Evolutionary conservation across 2,329 filamentous ascomycete species (phyloP), one percentile per base, ranked within the genome.

Genomic region (Saccharata proteae): DNA sequence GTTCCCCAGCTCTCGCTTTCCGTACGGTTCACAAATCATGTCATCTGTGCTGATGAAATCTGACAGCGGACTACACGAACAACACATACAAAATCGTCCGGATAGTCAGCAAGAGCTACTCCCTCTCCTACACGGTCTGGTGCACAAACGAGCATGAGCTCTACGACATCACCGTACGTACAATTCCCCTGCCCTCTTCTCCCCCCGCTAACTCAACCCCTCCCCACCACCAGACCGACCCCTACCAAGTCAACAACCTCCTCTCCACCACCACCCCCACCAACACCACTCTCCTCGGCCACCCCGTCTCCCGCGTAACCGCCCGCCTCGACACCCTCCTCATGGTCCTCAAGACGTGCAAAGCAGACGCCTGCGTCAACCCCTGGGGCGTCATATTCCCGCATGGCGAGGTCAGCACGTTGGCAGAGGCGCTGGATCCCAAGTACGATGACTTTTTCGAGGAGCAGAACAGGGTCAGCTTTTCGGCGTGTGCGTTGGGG

Each of bases 121-220:
- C 67, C 42, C 47, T 80, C 4, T 71, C 74, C 38, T 81, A 81
- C 43, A 66, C 72, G 0, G 71, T 79, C 0, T 81, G 76, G 75
- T 81, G 77, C 44, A 77, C 56, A 10, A 72, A 73, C 30, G 74
- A 79, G 43, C 68, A 71, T 34, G 75, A 81, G 47, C 61, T 78
- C 2, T 81, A 80, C 45, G 65, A 80, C 38, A 43, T 77, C 22
- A 66, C 59, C 43, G 71, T 69, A 47, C 38, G 55, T 43, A 11
- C 14, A 18, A 12, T 26, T 9, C 21, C 12, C 5, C 35, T 32
- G 26, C n/a, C 14, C 15, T 9, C 23, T 26, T 16, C 32, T 18
- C 4, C 11, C 14, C 25, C 15, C n/a, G n/a, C n/a, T n/a, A n/a
- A 11, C 8, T 26, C 15, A 6, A 13, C 22, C 14, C 19, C 30